Conservation (phyloP, 164 flowering plant species). For the Cinnamomum micranthum region DNA sequence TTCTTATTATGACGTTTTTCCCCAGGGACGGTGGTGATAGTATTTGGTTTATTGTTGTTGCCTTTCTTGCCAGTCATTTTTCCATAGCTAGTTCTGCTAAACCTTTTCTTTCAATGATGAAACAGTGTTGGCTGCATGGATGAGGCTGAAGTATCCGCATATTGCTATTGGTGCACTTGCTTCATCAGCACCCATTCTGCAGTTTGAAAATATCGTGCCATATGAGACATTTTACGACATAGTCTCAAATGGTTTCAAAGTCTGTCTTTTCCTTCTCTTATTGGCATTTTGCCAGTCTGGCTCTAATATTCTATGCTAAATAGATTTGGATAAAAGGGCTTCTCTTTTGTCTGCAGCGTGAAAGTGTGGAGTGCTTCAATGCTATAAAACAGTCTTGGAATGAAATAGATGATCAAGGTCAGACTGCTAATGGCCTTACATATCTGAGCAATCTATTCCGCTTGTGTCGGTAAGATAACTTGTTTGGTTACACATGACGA, state of each 20-base stretch:
- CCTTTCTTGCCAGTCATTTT: not conserved
- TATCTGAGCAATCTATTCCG: slow-evolving; percentile 54
- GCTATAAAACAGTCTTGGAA: slow-evolving; percentile 78
- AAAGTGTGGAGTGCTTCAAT: slow-evolving; percentile 69
- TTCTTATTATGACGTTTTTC: not conserved
- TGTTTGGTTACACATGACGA: not conserved
- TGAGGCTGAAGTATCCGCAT: slow-evolving; percentile 93
- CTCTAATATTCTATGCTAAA: not conserved
- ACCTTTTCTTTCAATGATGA: slow-evolving; percentile 9
- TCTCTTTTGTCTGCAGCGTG: slow-evolving; percentile 42
- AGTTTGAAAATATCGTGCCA: slow-evolving; percentile 82
- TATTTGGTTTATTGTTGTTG: not conserved
- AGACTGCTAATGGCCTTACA: slow-evolving; percentile 46
- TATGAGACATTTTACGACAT: slow-evolving; percentile 71
- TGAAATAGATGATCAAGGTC: slow-evolving; percentile 41
- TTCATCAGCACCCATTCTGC: slow-evolving; percentile 91
- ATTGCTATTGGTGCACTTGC: slow-evolving; percentile 85
- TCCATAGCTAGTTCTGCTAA: not conserved
- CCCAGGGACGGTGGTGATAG: not conserved
- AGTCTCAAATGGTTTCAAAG: slow-evolving; percentile 70
- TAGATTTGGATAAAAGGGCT: not conserved
- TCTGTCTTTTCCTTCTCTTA: slow-evolving; percentile 11
- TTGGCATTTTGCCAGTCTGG: not conserved
- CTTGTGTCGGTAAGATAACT: slow-evolving; percentile 54
- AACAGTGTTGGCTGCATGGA: slow-evolving; percentile 95